Evolutionary conservation across 192 early-diverging fungal species (phyloP).

Genomic region (Gaertneriomyces semiglobifer): DNA sequence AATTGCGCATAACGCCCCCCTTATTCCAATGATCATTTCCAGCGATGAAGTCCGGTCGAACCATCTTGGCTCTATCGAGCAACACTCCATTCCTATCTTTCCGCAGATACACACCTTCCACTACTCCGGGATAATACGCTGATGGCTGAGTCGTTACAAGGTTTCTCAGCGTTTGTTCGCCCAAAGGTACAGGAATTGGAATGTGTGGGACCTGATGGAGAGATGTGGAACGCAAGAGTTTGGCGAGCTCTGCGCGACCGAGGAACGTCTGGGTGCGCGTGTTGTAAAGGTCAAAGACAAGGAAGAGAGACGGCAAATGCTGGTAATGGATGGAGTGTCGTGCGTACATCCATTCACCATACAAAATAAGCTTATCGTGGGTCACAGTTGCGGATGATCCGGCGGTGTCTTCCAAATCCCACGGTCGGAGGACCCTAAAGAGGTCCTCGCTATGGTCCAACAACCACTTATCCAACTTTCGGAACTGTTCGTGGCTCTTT

Average conservation of each 20-base stretch:
- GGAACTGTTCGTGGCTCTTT: slow-evolving; percentile 37
- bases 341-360: slow-evolving; percentile 49
- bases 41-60: slow-evolving; percentile 43
- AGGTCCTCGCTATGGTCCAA: slow-evolving; percentile 22
- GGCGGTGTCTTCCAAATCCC: background rate
- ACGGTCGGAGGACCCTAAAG: slow-evolving; percentile 17
- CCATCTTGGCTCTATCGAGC: slow-evolving; percentile 32
- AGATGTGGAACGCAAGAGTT: background rate
- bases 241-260: slow-evolving; percentile 4
- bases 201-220: background rate
- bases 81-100: slow-evolving; percentile 10
- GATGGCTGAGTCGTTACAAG: background rate
- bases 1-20: slow-evolving; percentile 9
- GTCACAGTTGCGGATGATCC: background rate
- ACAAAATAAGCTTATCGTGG: slow-evolving; percentile 29
- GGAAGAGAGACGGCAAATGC: slow-evolving; percentile 32
- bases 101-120: background rate
- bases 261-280: slow-evolving; percentile 20
- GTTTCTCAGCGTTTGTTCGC: background rate
- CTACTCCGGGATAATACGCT: background rate
- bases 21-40: slow-evolving; percentile 51
- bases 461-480: slow-evolving; percentile 32
- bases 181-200: no score
- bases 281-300: slow-evolving; percentile 46
- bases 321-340: slow-evolving; percentile 37